A percentile compares a stretch with the other conserved stretches of the same genome.
Conservation (phyloP, 129 eudicot genomes). For the Centaurea solstitialis region DNA sequence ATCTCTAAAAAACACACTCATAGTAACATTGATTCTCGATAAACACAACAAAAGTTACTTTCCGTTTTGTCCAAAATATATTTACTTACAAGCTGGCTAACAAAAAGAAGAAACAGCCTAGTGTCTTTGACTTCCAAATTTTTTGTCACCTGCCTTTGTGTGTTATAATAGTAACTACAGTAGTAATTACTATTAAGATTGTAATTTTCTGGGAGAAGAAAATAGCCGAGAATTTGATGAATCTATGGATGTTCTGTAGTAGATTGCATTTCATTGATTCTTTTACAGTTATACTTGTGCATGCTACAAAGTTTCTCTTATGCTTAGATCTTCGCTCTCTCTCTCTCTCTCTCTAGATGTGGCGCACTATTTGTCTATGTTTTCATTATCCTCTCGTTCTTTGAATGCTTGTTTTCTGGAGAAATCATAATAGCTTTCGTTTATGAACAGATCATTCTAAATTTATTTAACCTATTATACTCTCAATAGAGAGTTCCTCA, state of each 20-base stretch:
- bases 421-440: not conserved
- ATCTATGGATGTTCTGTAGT: not conserved
- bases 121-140: not conserved
- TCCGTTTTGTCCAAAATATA: not conserved
- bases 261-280: not conserved
- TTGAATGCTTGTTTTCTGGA: not conserved
- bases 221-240: not conserved
- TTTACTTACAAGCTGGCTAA: not conserved
- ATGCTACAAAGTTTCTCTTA: slow-evolving; percentile 13
- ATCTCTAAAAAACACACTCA: not conserved
- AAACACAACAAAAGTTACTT: not conserved
- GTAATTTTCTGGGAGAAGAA: slow-evolving; percentile 2
- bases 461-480: slow-evolving; percentile 7
- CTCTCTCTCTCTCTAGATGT: not conserved
- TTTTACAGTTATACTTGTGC: not conserved
- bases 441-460: not conserved
- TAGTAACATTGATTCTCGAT: not conserved
- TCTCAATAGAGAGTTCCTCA: slow-evolving; percentile 1
- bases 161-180: not conserved
- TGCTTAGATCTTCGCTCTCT: not conserved
- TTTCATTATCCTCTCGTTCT: not conserved
- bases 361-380: not conserved
- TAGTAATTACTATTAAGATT: too few species aligned
- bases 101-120: not conserved
- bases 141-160: not conserved